Percentiles rank a stretch among this genome's conserved stretches.
Conservation (phyloP, 2,329 filamentous ascomycete genomes). For the Aspergillus intermedius region DNA sequence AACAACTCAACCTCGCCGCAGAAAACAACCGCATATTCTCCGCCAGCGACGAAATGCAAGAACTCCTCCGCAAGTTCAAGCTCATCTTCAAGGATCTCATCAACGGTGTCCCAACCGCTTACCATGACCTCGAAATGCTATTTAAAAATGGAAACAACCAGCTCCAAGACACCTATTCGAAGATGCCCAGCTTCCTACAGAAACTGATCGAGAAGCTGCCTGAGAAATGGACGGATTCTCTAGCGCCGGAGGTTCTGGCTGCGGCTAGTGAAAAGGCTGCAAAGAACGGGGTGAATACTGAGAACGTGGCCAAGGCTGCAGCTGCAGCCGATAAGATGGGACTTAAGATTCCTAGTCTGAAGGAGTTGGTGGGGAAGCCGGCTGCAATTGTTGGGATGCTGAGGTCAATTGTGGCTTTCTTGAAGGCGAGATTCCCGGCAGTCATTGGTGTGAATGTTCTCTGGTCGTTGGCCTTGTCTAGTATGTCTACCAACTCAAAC, state of each 20-base stretch:
- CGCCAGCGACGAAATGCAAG: constrained; percentile 75
- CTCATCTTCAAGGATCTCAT: constrained; percentile 85
- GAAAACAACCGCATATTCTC: constrained; percentile 81
- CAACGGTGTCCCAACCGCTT: constrained; percentile 88
- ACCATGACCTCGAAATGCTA: constrained; percentile 73
- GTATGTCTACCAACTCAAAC: constrained; percentile 47
- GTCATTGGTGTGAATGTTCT: constrained; percentile 87
- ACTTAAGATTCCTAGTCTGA: constrained; percentile 63
- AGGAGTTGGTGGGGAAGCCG: constrained; percentile 76
- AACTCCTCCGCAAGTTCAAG: constrained; percentile 77
- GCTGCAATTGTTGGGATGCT: constrained; percentile 80
- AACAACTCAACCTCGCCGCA: constrained; percentile 74
- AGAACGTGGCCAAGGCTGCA: constrained; percentile 45
- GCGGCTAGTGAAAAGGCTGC: constrained; percentile 63
- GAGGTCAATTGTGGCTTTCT: constrained; percentile 80
- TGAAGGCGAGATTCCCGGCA: constrained; percentile 82
- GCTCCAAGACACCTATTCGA: constrained; percentile 56
- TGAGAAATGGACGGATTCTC: constrained; percentile 65
- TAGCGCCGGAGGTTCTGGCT: constrained; percentile 77
- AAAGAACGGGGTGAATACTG: constrained; percentile 54
- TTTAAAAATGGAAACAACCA: constrained; percentile 59
- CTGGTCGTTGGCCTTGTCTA: constrained; percentile 79
- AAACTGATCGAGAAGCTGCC: constrained; percentile 81
- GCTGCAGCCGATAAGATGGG: constrained; percentile 60
- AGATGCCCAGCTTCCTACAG: constrained; percentile 71